Evolutionary conservation across 305 asterid species (phyloP), one percentile per base, ranked within the genome.

Genomic region (Salvia sclarea): DNA sequence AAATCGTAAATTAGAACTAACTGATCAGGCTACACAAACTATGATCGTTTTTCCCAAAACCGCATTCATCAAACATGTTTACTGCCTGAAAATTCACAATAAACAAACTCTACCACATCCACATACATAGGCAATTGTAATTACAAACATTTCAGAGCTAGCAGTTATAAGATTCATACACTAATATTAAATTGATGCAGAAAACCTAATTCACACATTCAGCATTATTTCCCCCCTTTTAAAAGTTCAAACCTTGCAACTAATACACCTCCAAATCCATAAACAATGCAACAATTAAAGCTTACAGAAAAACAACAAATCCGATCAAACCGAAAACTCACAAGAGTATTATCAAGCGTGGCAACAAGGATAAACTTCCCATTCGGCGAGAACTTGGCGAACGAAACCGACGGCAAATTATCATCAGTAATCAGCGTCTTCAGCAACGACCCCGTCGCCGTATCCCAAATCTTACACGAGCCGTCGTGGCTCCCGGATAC

Each of bases 401-500:
- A 92, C 2, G 95, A 84, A n/a, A 92, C 98, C 0, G 85, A 84
- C 0, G 91, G 86, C 43, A 69, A 72, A 77, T 80, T 82, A 48
- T 86, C 97, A 69, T 92, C 97, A 54, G n/a, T n/a, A n/a, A 92
- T 88, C 76, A 90, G 83, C 13, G 88, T 79, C 82, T 78, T 86
- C 38, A 90, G 78, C 76, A 85, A 76, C 3, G 49, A 41, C 4
- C 98, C 98, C 9, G 71, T 78, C 10, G 78, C 82, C 2, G 88
- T 37, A 56, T 90, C 97, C 97, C 96, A 92, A 61, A 90, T 90
- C 86, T 85, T 92, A 72, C 98, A 92, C 14, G 90, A 77, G 4
- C 98, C 98, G 57, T 92, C 98, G 18, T 81, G 90, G 38, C 98
- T 92, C 11, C 84, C 82, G 0, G 95, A 84, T 16, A 90, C 98